Base-by-base conservation (phyloP, 805 yeast species). In the Hanseniaspora opuntiae region DNA sequence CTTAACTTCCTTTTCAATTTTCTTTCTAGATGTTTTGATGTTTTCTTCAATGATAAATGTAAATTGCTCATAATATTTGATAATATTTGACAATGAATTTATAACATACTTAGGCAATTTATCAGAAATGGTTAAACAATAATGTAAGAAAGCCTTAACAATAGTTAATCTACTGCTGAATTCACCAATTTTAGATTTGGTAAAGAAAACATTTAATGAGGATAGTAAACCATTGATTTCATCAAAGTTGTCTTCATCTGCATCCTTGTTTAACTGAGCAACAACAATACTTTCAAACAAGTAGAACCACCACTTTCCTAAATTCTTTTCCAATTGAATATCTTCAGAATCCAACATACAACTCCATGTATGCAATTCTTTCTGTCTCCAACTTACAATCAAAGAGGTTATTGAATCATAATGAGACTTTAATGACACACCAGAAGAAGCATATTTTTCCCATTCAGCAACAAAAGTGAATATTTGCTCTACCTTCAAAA, bases 291-390 rank as follows among this genome's bases (percentile, higher is more conserved):
- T 78, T 63, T 93, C 97, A 63, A 82, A 93, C 47, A 93, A 70
- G 63, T 88, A 79, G 69, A 82, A 93, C 95, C 96, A 90, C 93
- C 95, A 88, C 58, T 79, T 79, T 22, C 94, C 87, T 46, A 81
- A 68, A 7, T 66, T 71, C 45, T 70, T 71, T 54, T 74, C 72
- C 19, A 76, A 61, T 0, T 68, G 67, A 17, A 61, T 58, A 48
- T 79, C 83, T 63, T 87, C 96, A 55, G 77, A 74, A 9, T 67
- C 71, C 61, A 93, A 83, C 45, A 93, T 71, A 2, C 80, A 71
- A 48, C 81, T 81, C 97, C 97, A 93, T 1, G 95, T 81, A 0
- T 82, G 72, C 46, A 93, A 74, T 65, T 93, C 99, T 39, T 89
- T 65, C 60, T 78, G 78, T 71, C 99, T 79, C 99, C 99, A 93